phyloP scores from a whole-genome alignment of 352 stramenopile genomes.

The Proteromonas lacertae region DNA sequence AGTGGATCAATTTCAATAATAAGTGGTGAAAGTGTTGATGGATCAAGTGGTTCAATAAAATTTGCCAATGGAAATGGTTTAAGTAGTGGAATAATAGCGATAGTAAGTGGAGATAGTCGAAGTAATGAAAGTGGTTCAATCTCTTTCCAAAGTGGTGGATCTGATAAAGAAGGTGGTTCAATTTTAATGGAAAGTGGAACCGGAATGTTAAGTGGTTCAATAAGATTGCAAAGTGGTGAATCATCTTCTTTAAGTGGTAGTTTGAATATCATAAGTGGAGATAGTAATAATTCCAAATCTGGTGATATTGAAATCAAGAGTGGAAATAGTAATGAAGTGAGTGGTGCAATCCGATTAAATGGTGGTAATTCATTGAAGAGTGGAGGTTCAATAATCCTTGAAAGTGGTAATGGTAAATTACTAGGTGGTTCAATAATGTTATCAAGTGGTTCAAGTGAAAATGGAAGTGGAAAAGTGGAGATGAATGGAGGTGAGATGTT shows the following conservation, averaged over 20 bases:
- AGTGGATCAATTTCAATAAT: too few species aligned
- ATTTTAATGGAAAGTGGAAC: too few species aligned
- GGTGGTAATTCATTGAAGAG: background rate
- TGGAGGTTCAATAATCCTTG: background rate
- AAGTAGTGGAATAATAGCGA: too few species aligned
- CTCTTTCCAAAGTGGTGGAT: too few species aligned
- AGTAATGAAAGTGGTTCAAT: too few species aligned
- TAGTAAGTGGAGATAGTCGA: too few species aligned
- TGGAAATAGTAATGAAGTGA: background rate
- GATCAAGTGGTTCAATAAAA: too few species aligned
- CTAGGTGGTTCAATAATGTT: too few species aligned
- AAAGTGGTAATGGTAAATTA: background rate
- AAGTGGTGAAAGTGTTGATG: too few species aligned
- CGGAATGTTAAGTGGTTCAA: background rate
- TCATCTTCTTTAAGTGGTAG: background rate
- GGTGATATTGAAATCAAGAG: background rate
- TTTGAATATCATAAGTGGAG: background rate
- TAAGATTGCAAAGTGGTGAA: slow-evolving; percentile 3
- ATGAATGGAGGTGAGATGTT: background rate
- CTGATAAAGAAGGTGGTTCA: too few species aligned
- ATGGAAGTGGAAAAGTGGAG: background rate
- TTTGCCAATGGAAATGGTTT: too few species aligned
- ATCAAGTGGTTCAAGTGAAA: background rate
- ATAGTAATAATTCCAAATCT: background rate
- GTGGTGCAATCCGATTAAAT: background rate